phyloP scores from a whole-genome alignment of 2,329 filamentous ascomycete species.

The Trichocomaceae sp. region DNA sequence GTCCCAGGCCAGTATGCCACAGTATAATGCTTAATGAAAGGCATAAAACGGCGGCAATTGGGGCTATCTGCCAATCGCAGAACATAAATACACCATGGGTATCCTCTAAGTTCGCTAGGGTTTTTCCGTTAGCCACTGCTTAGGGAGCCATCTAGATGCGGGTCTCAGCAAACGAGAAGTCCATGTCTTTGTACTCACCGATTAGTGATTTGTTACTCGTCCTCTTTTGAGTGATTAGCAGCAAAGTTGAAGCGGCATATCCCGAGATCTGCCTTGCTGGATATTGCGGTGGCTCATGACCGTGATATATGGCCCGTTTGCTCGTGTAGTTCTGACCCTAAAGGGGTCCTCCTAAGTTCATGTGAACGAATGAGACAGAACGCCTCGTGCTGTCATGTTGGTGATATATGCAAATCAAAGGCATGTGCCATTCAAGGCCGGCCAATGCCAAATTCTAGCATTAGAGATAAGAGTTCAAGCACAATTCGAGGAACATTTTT shows the following conservation, averaged over 20 bases:
- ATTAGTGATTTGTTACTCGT: not conserved
- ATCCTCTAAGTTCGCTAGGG: not conserved
- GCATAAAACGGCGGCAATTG: conserved; percentile 9
- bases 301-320: not conserved
- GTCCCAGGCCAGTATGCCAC: not conserved
- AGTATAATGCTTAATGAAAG: conserved; percentile 6
- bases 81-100: conserved; percentile 4
- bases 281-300: not conserved
- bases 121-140: not conserved
- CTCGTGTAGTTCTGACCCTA: not conserved
- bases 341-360: conserved; percentile 1
- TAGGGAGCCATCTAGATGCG: conserved; percentile 3
- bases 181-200: not conserved
- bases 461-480: conserved; percentile 1
- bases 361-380: conserved; percentile 9
- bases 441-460: conserved; percentile 5
- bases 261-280: conserved; percentile 8
- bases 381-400: conserved; percentile 7
- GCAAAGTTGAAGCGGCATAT: conserved; percentile 4
- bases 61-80: conserved; percentile 11
- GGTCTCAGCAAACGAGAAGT: conserved; percentile 4
- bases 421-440: conserved; percentile 6
- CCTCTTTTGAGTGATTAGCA: not conserved
- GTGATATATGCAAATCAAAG: conserved; percentile 13
- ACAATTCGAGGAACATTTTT: conserved; percentile 5